Evolutionary conservation across 2,329 filamentous ascomycete genomes (phyloP).

Genomic region (Ceratocystis colombiana): DNA sequence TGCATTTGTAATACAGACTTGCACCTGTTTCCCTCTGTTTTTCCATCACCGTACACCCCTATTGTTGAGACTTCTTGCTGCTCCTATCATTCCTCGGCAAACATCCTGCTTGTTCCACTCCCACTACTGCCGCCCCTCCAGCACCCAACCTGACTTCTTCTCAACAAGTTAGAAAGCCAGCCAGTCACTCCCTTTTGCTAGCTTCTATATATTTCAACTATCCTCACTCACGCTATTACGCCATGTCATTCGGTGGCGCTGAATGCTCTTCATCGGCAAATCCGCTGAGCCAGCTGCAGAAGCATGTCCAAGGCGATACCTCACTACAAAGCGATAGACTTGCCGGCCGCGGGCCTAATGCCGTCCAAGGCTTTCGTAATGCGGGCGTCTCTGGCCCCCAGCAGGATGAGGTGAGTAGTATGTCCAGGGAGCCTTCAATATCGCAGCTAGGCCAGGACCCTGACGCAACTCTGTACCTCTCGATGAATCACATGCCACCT

Average conservation of each 20-base stretch:
- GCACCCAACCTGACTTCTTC: background rate
- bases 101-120: background rate
- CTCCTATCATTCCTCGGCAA: background rate
- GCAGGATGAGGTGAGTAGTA: constrained; percentile 57
- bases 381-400: constrained; percentile 51
- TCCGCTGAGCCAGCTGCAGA: constrained; percentile 92
- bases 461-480: background rate
- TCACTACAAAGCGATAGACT: constrained; percentile 85
- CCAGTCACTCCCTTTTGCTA: background rate
- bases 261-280: constrained; percentile 96
- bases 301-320: constrained; percentile 94
- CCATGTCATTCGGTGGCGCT: constrained; percentile 91
- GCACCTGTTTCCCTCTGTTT: background rate
- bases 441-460: background rate
- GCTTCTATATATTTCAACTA: background rate
- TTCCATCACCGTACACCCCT: too few relatives aligned
- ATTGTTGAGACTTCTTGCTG: background rate
- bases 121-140: background rate
- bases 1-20: background rate
- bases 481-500: background rate
- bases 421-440: constrained; percentile 27
- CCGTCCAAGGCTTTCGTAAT: constrained; percentile 69
- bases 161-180: background rate
- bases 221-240: constrained; percentile 27
- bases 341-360: constrained; percentile 61